phyloP scores from a whole-genome alignment of 345 rosid genomes.

The Camelina neglecta region DNA sequence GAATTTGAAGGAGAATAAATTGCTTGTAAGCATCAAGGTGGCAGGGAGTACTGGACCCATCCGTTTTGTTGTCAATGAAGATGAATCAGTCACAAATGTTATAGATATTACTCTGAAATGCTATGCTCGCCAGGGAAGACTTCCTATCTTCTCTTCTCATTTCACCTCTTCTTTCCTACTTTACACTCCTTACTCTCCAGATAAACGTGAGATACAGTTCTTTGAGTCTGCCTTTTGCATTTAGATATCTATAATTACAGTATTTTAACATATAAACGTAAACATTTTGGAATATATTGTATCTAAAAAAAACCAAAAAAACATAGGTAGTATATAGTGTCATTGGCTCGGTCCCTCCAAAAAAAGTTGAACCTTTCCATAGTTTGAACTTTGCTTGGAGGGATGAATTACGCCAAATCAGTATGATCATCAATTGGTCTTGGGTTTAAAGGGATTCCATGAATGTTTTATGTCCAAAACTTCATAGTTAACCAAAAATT shows the following conservation, averaged over 20 bases:
- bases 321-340: neutral
- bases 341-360: neutral
- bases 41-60: slow-evolving; percentile 10
- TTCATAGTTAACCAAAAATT: neutral
- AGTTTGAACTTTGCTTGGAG: too few relatives aligned
- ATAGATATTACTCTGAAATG: neutral
- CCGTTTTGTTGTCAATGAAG: neutral
- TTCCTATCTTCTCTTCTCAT: slow-evolving; percentile 10
- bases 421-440: too few relatives aligned
- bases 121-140: slow-evolving; percentile 9
- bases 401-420: too few relatives aligned
- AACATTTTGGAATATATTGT: neutral
- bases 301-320: neutral
- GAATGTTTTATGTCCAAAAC: neutral
- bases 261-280: neutral
- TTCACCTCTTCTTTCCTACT: neutral
- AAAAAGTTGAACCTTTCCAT: neutral
- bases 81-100: slow-evolving; percentile 13
- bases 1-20: neutral
- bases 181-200: neutral
- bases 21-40: slow-evolving; percentile 15
- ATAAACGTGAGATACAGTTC: neutral
- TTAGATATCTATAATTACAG: neutral
- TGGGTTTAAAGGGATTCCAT: too few relatives aligned
- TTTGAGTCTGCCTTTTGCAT: neutral